These are phyloP conservation scores for Arthrobotrys conoides DNA, from an alignment of 2,329 filamentous ascomycete species.

Conservation along the genomic window DNA sequence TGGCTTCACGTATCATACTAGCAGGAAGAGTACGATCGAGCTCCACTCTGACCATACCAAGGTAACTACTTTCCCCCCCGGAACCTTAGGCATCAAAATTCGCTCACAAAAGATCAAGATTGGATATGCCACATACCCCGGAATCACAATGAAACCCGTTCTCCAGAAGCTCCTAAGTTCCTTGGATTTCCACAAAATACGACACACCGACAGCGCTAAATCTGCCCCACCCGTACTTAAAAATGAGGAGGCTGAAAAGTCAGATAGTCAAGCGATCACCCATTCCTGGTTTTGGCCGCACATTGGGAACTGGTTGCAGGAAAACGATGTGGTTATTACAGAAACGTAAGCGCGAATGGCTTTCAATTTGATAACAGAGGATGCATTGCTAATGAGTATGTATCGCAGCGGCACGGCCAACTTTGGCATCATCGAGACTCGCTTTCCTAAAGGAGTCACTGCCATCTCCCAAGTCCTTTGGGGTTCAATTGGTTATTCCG, in stretches of 20 bases:
- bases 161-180: constrained; percentile 74
- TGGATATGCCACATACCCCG: constrained; percentile 82
- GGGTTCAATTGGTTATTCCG: constrained; percentile 77
- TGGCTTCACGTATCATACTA: constrained; percentile 84
- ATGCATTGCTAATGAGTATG: constrained; percentile 4
- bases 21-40: constrained; percentile 82
- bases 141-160: constrained; percentile 82
- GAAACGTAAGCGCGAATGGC: constrained; percentile 73
- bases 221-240: constrained; percentile 67
- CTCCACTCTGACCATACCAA: constrained; percentile 81
- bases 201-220: constrained; percentile 55
- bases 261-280: constrained; percentile 71
- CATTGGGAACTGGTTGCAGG: constrained; percentile 79
- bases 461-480: constrained; percentile 84
- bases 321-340: constrained; percentile 83
- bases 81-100: neutral
- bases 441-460: constrained; percentile 82
- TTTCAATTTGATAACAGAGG: neutral
- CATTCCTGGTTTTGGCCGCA: constrained; percentile 84
- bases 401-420: constrained; percentile 77
- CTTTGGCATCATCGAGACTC: constrained; percentile 88
- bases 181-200: constrained; percentile 52
- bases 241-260: constrained; percentile 69
- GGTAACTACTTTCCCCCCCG: constrained; percentile 66
- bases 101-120: constrained; percentile 66